Percentiles rank a stretch among this genome's conserved stretches.
These are phyloP conservation scores for Phascolomyces articulosus DNA, from an alignment of 371 early-diverging fungal genomes.

Conservation along the genomic window DNA sequence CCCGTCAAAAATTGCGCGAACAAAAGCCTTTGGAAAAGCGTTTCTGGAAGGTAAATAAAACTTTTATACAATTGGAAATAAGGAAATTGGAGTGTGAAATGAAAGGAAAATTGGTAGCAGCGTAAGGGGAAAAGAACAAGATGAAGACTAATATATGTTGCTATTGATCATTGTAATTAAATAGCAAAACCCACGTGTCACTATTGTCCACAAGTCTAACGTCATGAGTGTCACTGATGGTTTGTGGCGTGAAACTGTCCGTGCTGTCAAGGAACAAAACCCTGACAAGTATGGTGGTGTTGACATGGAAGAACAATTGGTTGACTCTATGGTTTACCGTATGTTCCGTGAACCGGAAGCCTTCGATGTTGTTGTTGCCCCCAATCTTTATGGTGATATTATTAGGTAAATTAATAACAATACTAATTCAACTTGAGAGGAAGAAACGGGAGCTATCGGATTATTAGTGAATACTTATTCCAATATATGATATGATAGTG, in stretches of 20 bases:
- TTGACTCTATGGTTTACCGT: constrained; percentile 96
- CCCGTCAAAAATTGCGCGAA: constrained; percentile 74
- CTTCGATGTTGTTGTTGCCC: constrained; percentile 94
- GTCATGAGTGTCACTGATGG: constrained; percentile 93
- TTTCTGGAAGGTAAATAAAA: constrained; percentile 58
- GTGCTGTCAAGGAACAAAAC: constrained; percentile 71
- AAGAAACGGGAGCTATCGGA: too few relatives aligned
- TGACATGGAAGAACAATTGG: constrained; percentile 90
- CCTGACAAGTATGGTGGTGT: constrained; percentile 60
- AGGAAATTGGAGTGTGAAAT: not conserved
- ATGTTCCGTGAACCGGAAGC: constrained; percentile 94
- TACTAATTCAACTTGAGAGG: too few relatives aligned
- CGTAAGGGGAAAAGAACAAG: too few relatives aligned
- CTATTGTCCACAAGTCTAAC: constrained; percentile 96
- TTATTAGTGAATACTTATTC: too few relatives aligned
- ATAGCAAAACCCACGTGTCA: constrained; percentile 75
- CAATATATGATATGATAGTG: too few relatives aligned
- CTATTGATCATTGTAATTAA: not conserved
- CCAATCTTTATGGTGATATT: constrained; percentile 96
- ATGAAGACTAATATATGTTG: too few relatives aligned
- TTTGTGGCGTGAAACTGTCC: constrained; percentile 89
- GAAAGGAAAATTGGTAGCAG: not conserved
- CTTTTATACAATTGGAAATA: not conserved
- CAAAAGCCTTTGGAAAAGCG: constrained; percentile 58
- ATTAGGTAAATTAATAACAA: constrained; percentile 58